Evolutionary conservation across 2,329 filamentous ascomycete species (phyloP).

Genomic region (Tolypocladium tropicale): DNA sequence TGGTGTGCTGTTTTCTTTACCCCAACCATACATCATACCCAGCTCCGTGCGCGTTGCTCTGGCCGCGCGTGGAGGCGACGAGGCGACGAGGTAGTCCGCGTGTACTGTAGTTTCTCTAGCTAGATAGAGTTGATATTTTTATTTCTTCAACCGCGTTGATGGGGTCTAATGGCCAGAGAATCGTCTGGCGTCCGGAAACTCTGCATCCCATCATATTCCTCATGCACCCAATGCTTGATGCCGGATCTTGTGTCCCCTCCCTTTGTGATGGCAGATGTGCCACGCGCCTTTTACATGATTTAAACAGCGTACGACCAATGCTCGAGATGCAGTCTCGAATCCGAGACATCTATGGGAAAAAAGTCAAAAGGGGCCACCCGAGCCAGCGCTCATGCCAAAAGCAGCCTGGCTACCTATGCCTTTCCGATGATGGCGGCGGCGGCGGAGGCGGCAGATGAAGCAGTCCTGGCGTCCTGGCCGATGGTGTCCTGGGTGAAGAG

Average conservation of each 20-base stretch:
- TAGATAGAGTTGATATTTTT: neutral
- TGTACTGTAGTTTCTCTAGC: neutral
- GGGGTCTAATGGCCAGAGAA: neutral
- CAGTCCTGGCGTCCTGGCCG: constrained; percentile 34
- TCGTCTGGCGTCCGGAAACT: neutral
- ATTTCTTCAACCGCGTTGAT: neutral
- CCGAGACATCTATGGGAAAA: too few species aligned
- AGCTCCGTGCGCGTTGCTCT: neutral
- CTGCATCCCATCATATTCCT: neutral
- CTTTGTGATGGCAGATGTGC: neutral
- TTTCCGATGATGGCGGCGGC: constrained; percentile 15
- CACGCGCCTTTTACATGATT: neutral
- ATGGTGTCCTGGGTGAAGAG: constrained; percentile 49
- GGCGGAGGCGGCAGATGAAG: constrained; percentile 31
- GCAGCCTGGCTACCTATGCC: constrained; percentile 11
- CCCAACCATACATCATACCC: neutral
- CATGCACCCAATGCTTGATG: neutral
- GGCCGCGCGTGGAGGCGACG: constrained; percentile 27
- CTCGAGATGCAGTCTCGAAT: neutral
- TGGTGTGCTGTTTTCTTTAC: constrained; percentile 29
- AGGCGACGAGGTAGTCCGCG: neutral
- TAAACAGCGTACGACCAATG: neutral
- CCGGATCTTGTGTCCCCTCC: neutral
- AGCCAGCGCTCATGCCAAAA: neutral
- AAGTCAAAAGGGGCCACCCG: neutral